Conservation (phyloP, 495 filamentous ascomycete genomes). For the Monascus purpureus region DNA sequence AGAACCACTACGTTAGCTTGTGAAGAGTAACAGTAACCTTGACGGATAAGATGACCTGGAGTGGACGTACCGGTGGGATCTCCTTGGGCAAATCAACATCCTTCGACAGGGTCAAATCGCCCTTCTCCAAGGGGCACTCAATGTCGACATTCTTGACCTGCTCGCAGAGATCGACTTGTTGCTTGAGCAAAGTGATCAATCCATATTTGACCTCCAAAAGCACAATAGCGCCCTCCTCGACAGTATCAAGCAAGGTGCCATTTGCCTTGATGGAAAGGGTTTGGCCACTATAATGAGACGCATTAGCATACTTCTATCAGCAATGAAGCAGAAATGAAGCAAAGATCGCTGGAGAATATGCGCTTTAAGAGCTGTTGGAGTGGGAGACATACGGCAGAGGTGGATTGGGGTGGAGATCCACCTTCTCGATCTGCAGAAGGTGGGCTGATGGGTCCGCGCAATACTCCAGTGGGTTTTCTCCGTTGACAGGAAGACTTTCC, state of each 20-base stretch:
- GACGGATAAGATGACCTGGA: too few species aligned
- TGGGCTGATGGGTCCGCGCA: slow-evolving; percentile 49
- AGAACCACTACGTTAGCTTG: slow-evolving; percentile 2
- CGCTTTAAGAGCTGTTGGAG: too few species aligned
- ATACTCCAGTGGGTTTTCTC: slow-evolving; percentile 39
- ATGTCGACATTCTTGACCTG: slow-evolving; percentile 78
- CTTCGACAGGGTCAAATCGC: slow-evolving; percentile 58
- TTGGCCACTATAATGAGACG: slow-evolving; percentile 50
- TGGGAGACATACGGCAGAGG: slow-evolving; percentile 62
- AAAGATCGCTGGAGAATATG: not conserved
- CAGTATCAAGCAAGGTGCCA: slow-evolving; percentile 51
- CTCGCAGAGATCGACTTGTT: slow-evolving; percentile 70
- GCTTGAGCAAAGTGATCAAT: slow-evolving; percentile 73
- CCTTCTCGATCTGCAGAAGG: slow-evolving; percentile 59
- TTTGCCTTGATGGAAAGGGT: slow-evolving; percentile 65
- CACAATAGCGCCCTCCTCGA: slow-evolving; percentile 68
- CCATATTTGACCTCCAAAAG: slow-evolving; percentile 80
- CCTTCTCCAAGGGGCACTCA: slow-evolving; percentile 73
- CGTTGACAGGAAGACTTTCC: slow-evolving; percentile 15
- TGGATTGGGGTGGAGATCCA: slow-evolving; percentile 76
- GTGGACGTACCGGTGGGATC: slow-evolving; percentile 68
- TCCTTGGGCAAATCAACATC: slow-evolving; percentile 70
- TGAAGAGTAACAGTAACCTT: not conserved
- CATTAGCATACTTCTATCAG: too few species aligned
- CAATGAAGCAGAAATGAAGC: not conserved